Evolutionary conservation across 805 yeast species (phyloP).

Genomic region (Cyberlindnera petersonii): DNA sequence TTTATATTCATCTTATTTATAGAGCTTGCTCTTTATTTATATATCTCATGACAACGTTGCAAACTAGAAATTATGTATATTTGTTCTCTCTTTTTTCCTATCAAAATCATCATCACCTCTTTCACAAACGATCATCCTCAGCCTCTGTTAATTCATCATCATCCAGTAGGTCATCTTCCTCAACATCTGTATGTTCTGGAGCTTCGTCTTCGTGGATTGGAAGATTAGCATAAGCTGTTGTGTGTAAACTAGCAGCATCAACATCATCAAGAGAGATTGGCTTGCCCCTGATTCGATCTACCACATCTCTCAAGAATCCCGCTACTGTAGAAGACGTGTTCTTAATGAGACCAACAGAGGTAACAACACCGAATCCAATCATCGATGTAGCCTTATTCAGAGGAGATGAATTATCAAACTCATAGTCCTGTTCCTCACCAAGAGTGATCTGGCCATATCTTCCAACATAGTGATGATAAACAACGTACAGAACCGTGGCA

Average conservation of each 20-base stretch:
- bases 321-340: slow-evolving; percentile 14
- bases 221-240: slow-evolving; percentile 8
- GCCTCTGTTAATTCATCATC: slow-evolving; percentile 31
- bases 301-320: slow-evolving; percentile 16
- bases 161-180: slow-evolving; percentile 27
- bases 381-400: slow-evolving; percentile 44
- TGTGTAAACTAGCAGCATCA: slow-evolving; percentile 4
- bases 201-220: slow-evolving; percentile 14
- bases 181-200: slow-evolving; percentile 15
- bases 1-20: no score
- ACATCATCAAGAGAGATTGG: slow-evolving; percentile 22
- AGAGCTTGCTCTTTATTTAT: no score
- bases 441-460: slow-evolving; percentile 83
- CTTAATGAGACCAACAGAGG: slow-evolving; percentile 22
- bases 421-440: slow-evolving; percentile 73
- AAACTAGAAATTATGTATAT: no score
- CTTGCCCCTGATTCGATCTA: no score
- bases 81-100: no score
- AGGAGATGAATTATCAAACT: slow-evolving; percentile 56
- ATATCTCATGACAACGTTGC: no score
- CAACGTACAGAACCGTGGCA: slow-evolving; percentile 57
- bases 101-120: no score
- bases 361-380: slow-evolving; percentile 32
- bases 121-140: slow-evolving; percentile 25
- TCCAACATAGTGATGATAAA: slow-evolving; percentile 77